Conservation (phyloP, 2,329 filamentous ascomycete species). For the Rugonectria rugulosa region DNA sequence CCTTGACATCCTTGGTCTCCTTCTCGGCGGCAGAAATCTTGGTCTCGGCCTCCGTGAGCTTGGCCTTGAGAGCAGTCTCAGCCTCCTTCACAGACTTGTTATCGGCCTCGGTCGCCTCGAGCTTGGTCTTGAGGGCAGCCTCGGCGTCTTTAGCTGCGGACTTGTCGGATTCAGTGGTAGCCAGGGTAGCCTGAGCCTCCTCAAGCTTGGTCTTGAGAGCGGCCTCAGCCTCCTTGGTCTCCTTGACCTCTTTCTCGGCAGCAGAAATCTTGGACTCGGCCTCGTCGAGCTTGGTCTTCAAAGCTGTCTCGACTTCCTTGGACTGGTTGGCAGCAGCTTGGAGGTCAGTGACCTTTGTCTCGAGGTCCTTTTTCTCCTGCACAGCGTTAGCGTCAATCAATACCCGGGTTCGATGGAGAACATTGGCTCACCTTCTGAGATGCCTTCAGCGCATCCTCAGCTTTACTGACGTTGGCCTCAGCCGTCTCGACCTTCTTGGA, state of each 20-base stretch:
- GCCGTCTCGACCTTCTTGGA: constrained; percentile 44
- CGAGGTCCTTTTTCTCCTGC: constrained; percentile 32
- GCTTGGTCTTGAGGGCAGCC: constrained; percentile 31
- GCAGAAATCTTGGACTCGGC: constrained; percentile 11
- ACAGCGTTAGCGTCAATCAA: constrained; percentile 1
- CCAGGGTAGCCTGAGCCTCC: constrained; percentile 20
- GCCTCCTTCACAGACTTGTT: constrained; percentile 26
- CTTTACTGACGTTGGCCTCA: constrained; percentile 47
- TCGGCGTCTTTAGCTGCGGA: constrained; percentile 27
- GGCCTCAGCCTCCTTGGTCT: constrained; percentile 15
- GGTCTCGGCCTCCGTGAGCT: constrained; percentile 22
- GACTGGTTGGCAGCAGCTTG: constrained; percentile 23
- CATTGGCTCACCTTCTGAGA: constrained; percentile 43
- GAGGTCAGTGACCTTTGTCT: constrained; percentile 21
- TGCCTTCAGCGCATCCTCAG: constrained; percentile 46
- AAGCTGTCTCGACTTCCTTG: constrained; percentile 28
- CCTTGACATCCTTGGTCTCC: constrained; percentile 14
- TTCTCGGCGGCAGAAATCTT: constrained; percentile 13
- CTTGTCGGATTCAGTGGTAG: constrained; percentile 27
- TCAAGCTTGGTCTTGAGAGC: constrained; percentile 22
- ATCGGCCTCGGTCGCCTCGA: constrained; percentile 25
- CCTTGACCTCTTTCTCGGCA: constrained; percentile 16
- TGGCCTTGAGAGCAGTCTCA: constrained; percentile 30
- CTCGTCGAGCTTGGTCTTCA: constrained; percentile 29
- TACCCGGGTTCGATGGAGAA: not conserved